phyloP scores from a whole-genome alignment of 371 early-diverging fungal species.

The Lichtheimia ramosa region DNA sequence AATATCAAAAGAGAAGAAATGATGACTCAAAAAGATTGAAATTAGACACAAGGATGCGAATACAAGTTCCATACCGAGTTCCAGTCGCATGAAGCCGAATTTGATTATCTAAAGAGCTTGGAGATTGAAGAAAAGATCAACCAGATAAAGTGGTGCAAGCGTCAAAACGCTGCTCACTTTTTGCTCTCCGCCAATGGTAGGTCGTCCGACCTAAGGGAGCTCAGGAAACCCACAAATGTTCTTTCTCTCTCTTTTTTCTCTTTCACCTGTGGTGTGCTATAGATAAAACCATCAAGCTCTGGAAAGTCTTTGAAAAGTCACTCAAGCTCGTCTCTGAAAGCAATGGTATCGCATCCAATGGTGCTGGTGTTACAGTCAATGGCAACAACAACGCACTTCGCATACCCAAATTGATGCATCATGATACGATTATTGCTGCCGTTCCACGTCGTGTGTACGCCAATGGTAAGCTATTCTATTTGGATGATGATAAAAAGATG shows the following conservation, averaged over 20 bases:
- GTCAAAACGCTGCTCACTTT: slow-evolving; percentile 94
- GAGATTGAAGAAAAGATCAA: slow-evolving; percentile 99
- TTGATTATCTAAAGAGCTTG: slow-evolving; percentile 99
- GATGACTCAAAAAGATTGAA: neutral
- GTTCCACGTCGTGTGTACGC: slow-evolving; percentile 93
- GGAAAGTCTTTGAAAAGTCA: slow-evolving; percentile 98
- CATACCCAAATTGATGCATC: slow-evolving; percentile 87
- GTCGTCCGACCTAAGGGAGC: neutral
- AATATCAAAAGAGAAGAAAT: too few relatives aligned
- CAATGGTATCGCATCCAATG: slow-evolving; percentile 34
- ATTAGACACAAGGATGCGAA: slow-evolving; percentile 97
- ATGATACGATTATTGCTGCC: slow-evolving; percentile 94
- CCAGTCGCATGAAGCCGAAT: slow-evolving; percentile 99
- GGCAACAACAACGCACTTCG: slow-evolving; percentile 54
- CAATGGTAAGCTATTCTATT: slow-evolving; percentile 51
- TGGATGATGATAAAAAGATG: neutral
- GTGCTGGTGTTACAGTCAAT: slow-evolving; percentile 22
- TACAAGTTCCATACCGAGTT: slow-evolving; percentile 99
- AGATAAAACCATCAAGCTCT: slow-evolving; percentile 99
- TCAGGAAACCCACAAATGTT: neutral
- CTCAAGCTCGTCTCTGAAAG: slow-evolving; percentile 91
- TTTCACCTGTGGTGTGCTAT: neutral
- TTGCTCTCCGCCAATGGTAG: slow-evolving; percentile 96
- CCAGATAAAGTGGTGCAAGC: slow-evolving; percentile 96
- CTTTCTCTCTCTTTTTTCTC: neutral